Percentiles rank a stretch among this genome's conserved stretches.
phyloP scores from a whole-genome alignment of 148 eudicot genomes.

The Rhododendron simsii region DNA sequence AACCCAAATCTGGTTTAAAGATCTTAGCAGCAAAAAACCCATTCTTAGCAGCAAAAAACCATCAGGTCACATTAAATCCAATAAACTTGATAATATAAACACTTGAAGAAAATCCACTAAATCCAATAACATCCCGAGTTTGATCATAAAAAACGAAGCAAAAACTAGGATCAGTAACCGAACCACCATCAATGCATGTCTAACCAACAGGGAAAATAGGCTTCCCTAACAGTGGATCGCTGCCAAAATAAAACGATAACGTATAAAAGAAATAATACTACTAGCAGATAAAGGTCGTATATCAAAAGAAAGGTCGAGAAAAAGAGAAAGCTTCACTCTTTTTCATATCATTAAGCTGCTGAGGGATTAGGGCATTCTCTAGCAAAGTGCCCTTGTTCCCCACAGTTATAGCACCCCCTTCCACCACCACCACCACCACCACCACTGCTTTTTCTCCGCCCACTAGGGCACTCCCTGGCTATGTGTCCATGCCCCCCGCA shows the following conservation, averaged over 20 bases:
- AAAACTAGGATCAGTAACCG: conserved; percentile 2
- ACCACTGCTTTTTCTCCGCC: conserved; percentile 5
- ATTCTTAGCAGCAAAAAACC: not conserved
- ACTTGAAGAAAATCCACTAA: not conserved
- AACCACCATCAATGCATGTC: conserved; percentile 7
- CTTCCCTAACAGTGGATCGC: not conserved
- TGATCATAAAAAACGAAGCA: not conserved
- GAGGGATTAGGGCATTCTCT: conserved; percentile 34
- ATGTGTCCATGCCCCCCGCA: not conserved
- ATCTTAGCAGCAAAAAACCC: not conserved
- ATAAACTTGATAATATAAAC: not conserved
- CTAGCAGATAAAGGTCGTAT: not conserved
- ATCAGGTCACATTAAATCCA: not conserved
- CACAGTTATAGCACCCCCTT: conserved; percentile 31
- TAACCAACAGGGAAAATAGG: conserved; percentile 10
- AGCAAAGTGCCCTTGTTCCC: conserved; percentile 42
- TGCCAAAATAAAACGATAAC: not conserved
- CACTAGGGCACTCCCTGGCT: conserved; percentile 4
- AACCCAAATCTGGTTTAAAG: not conserved
- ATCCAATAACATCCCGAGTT: not conserved
- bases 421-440: conserved; percentile 22
- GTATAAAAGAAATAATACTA: conserved; percentile 4
- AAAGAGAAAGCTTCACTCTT: not conserved
- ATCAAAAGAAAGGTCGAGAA: not conserved
- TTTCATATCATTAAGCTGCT: not conserved